These are phyloP conservation scores for Leptographium lundbergii DNA, from an alignment of 2,329 filamentous ascomycete genomes.

Conservation along the genomic window DNA sequence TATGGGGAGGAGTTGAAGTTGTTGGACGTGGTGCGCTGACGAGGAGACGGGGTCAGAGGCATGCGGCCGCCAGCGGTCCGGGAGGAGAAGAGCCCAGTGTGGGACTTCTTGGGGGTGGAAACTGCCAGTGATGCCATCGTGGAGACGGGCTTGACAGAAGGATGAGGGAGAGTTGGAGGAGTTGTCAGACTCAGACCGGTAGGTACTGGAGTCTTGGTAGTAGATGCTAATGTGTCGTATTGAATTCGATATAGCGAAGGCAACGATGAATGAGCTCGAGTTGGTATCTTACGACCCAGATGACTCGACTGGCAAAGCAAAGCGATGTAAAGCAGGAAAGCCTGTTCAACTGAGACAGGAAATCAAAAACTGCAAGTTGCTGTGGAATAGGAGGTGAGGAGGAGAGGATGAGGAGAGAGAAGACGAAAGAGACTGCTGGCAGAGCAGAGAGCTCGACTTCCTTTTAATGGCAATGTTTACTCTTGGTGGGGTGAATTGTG, in stretches of 20 bases:
- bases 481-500: neutral
- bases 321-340: constrained; percentile 2
- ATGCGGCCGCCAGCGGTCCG: constrained; percentile 91
- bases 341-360: constrained; percentile 4
- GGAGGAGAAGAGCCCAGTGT: constrained; percentile 80
- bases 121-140: constrained; percentile 69
- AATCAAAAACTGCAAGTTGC: neutral
- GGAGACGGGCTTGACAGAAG: constrained; percentile 5
- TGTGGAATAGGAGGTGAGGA: constrained; percentile 13
- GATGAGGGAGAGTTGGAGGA: constrained; percentile 15
- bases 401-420: constrained; percentile 11
- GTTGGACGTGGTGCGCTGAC: constrained; percentile 42
- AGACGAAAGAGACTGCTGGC: constrained; percentile 6
- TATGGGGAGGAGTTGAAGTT: constrained; percentile 57
- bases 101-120: constrained; percentile 89
- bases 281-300: too few species aligned
- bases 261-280: neutral
- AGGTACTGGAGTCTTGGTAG: constrained; percentile 5
- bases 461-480: constrained; percentile 15
- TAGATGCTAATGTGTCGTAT: constrained; percentile 24
- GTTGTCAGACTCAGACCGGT: neutral
- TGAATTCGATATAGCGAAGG: neutral
- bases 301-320: neutral
- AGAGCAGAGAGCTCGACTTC: constrained; percentile 1
- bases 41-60: constrained; percentile 85